Evolutionary conservation across 2,329 filamentous ascomycete species (phyloP), one percentile per base, ranked within the genome.

Genomic region (Trichoderma lentiforme): DNA sequence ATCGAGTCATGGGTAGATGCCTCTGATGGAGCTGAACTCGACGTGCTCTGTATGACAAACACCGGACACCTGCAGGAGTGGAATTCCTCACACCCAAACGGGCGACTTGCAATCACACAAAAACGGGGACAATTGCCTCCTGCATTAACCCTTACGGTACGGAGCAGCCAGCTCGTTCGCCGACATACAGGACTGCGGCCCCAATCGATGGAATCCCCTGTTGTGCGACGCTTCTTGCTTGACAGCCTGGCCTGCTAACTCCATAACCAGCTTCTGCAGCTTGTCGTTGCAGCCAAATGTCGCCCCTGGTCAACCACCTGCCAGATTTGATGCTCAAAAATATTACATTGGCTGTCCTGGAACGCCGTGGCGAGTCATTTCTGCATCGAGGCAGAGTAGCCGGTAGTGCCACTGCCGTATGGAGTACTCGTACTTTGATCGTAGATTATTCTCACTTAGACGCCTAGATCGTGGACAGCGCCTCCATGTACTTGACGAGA

Each of bases 1-100:
- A 51, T 60, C 65, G 56, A 60, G 65, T 51, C 65, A 69, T 58
- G 43, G 32, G 53, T 18, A 60, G 56, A 51, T 34, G 56, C 18
- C 6, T 9, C 26, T 26, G 65, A 18, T 32, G 36, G 56, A 69
- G 65, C 56, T 61, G 65, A 69, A 61, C 18, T 47, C 34, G 60
- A 69, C n/a, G 36, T 34, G n/a, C 28, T 70, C 57, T 62, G 67
- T 72, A 66, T 56, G 71, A 72, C 71, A 69, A 58, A 68, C 64
- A 34, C 57, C 60, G 71, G 64, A 64, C 32, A 32, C 58, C 57
- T 72, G 71, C 58, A 72, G 65, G 39, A 43, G 56, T 60, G 57
- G 58, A 64, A 63, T 64, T 57, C 12, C 51, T 64, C 60, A 12
- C 34, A 24, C 43, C 36, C 60, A 58, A 64, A 71, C 34, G 68